Conservation (phyloP, 2,329 filamentous ascomycete species). For the Eurotiales sp. region DNA sequence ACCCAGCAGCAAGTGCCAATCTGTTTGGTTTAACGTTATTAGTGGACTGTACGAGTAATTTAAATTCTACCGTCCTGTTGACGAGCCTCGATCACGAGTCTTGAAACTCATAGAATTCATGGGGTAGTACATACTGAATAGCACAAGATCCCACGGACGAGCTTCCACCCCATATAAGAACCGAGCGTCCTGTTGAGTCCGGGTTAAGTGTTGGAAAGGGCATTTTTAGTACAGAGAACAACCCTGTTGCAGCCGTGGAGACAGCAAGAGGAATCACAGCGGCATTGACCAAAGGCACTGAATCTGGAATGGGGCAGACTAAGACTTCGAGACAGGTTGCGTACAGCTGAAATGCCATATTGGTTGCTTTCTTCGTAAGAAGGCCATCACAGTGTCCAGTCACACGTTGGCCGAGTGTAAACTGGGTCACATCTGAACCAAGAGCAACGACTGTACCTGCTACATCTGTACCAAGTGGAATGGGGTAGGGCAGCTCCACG, state of each 20-base stretch:
- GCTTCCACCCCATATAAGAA: slow-evolving; percentile 46
- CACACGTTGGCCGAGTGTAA: slow-evolving; percentile 42
- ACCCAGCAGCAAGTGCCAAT: slow-evolving; percentile 27
- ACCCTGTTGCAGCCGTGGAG: slow-evolving; percentile 20
- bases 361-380: not conserved
- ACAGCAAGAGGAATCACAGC: slow-evolving; percentile 37
- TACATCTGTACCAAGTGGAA: slow-evolving; percentile 39
- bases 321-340: slow-evolving; percentile 5
- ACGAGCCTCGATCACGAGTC: too few species aligned
- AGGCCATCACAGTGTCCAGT: slow-evolving; percentile 23
- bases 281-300: slow-evolving; percentile 40
- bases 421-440: slow-evolving; percentile 41
- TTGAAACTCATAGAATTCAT: too few species aligned
- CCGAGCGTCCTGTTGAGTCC: slow-evolving; percentile 7
- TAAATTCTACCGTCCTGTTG: too few species aligned
- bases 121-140: slow-evolving; percentile 13
- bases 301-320: slow-evolving; percentile 20
- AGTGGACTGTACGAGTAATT: too few species aligned
- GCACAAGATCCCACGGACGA: slow-evolving; percentile 14
- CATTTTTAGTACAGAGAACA: slow-evolving; percentile 28
- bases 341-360: slow-evolving; percentile 4
- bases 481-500: slow-evolving; percentile 25
- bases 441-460: slow-evolving; percentile 45
- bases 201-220: slow-evolving; percentile 30
- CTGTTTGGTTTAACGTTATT: too few species aligned